These are phyloP conservation scores for Lonicera japonica DNA, from an alignment of 129 eudicot species.

Conservation along the genomic window DNA sequence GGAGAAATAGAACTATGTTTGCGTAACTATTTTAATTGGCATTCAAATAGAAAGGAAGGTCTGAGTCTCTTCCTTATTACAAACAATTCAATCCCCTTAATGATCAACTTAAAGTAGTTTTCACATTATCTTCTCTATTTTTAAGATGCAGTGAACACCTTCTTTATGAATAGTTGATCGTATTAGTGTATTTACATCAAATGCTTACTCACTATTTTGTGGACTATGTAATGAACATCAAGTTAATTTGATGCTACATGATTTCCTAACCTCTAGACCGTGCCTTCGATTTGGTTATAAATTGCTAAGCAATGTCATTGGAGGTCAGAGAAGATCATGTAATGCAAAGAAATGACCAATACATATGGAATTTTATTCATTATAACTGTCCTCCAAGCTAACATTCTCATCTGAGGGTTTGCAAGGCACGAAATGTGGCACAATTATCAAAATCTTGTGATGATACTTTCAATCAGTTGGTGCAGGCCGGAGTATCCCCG, in stretches of 20 bases:
- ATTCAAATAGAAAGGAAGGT: too few relatives aligned
- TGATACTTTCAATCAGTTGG: slow-evolving; percentile 75
- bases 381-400: not conserved
- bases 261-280: not conserved
- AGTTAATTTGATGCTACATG: not conserved
- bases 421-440: slow-evolving; percentile 46
- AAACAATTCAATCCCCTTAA: not conserved
- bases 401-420: slow-evolving; percentile 39
- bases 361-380: not conserved
- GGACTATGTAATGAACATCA: not conserved
- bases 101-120: not conserved
- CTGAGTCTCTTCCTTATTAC: too few relatives aligned
- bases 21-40: not conserved
- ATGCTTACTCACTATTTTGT: not conserved
- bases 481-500: slow-evolving; percentile 79
- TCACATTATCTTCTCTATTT: not conserved
- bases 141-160: not conserved
- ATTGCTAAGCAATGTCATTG: not conserved
- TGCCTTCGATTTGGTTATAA: not conserved
- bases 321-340: not conserved
- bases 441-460: slow-evolving; percentile 87
- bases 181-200: too few relatives aligned
- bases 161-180: too few relatives aligned
- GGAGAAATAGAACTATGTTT: not conserved
- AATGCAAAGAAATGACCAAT: not conserved